phyloP scores from a whole-genome alignment of 345 rosid species.

The Euphorbia pulcherrima region DNA sequence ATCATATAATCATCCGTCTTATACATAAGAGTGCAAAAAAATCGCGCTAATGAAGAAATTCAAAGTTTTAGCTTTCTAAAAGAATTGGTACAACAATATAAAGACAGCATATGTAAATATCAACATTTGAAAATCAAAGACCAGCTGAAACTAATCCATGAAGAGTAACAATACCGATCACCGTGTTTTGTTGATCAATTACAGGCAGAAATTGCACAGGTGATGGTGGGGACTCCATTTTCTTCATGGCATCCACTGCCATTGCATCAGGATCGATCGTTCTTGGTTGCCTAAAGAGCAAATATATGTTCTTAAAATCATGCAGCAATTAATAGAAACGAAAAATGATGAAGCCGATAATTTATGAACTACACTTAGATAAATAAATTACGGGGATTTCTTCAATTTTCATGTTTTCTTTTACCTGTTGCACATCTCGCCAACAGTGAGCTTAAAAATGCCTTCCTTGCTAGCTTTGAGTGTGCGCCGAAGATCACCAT shows the following conservation, averaged over 20 bases:
- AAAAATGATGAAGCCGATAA: too few relatives aligned
- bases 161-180: constrained; percentile 89
- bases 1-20: too few relatives aligned
- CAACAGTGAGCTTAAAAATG: constrained; percentile 86
- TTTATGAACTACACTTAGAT: neutral
- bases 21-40: too few relatives aligned
- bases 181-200: constrained; percentile 45
- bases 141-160: constrained; percentile 96
- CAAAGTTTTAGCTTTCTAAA: neutral
- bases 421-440: constrained; percentile 94
- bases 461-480: constrained; percentile 85
- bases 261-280: constrained; percentile 77
- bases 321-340: neutral
- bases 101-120: too few relatives aligned
- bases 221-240: constrained; percentile 96
- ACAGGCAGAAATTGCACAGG: constrained; percentile 95
- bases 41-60: neutral
- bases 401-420: neutral
- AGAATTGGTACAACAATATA: neutral
- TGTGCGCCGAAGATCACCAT: constrained; percentile 91
- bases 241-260: constrained; percentile 98
- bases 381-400: neutral
- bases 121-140: constrained; percentile 34
- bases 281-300: constrained; percentile 68
- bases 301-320: constrained; percentile 1